Conservation (phyloP, 805 yeast genomes). For the Zygosaccharomyces lentus region DNA sequence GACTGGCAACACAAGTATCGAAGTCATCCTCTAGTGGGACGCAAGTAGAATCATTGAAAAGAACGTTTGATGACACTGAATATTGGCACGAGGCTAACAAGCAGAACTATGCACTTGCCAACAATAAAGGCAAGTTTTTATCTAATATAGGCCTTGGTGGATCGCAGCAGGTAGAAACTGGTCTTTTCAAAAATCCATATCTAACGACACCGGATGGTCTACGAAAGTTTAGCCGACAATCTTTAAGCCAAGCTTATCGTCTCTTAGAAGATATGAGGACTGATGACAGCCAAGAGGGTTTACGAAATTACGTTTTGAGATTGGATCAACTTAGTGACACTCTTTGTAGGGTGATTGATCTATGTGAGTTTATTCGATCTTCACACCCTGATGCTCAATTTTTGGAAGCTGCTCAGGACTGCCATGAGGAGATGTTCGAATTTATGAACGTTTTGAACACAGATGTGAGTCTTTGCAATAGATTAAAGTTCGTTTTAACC, state of each 20-base stretch:
- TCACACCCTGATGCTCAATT: conserved; percentile 74
- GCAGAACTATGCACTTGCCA: conserved; percentile 14
- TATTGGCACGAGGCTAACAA: conserved; percentile 53
- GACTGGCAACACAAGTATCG: conserved; percentile 1
- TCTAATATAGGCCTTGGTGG: conserved; percentile 9
- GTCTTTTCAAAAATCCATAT: conserved; percentile 71
- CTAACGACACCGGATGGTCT: conserved; percentile 69
- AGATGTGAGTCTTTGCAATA: conserved; percentile 61
- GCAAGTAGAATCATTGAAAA: conserved; percentile 1
- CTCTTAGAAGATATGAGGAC: conserved; percentile 55
- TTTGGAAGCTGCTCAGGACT: conserved; percentile 75
- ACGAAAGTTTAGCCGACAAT: conserved; percentile 56
- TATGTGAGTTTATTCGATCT: conserved; percentile 87
- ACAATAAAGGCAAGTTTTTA: conserved; percentile 7
- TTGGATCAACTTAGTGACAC: conserved; percentile 84
- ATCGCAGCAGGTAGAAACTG: conserved; percentile 37
- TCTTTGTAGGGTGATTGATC: conserved; percentile 86
- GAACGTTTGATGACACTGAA: conserved; percentile 57
- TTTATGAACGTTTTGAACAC: conserved; percentile 92
- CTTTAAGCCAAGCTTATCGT: conserved; percentile 60
- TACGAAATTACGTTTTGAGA: conserved; percentile 50
- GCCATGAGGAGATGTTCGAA: conserved; percentile 85
- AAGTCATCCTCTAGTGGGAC: background rate
- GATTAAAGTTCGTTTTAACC: conserved; percentile 52
- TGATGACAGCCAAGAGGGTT: conserved; percentile 43